These are phyloP conservation scores for Fusarium falciforme DNA, from an alignment of 2,329 filamentous ascomycete genomes.

Conservation along the genomic window DNA sequence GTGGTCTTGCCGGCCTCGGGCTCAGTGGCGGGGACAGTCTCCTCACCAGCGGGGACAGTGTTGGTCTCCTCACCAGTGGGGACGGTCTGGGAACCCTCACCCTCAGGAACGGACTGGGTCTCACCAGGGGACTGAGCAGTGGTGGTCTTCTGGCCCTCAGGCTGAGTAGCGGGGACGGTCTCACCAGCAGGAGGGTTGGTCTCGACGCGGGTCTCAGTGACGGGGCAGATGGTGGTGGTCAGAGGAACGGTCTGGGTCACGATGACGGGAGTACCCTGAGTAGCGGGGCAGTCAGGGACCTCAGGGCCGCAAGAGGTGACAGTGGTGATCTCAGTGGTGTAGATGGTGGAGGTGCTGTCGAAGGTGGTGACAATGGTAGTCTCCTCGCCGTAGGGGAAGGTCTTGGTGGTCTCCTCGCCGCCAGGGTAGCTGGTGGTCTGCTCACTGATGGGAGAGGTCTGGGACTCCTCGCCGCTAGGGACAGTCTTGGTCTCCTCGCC, in stretches of 20 bases:
- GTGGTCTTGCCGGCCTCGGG: constrained; percentile 29
- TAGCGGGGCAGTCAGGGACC: constrained; percentile 63
- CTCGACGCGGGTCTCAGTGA: constrained; percentile 60
- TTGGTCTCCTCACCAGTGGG: constrained; percentile 19
- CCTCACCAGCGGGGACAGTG: constrained; percentile 16
- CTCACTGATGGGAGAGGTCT: constrained; percentile 1
- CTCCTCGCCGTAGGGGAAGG: constrained; percentile 24
- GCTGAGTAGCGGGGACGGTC: constrained; percentile 31
- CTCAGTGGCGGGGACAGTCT: constrained; percentile 6
- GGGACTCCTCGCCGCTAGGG: neutral
- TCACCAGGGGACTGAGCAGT: constrained; percentile 25
- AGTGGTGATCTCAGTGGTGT: constrained; percentile 61
- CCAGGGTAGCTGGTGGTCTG: constrained; percentile 20
- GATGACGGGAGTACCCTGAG: constrained; percentile 56
- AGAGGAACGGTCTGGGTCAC: constrained; percentile 66
- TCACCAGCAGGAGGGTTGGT: constrained; percentile 18
- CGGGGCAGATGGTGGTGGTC: constrained; percentile 71
- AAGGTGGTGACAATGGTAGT: constrained; percentile 50
- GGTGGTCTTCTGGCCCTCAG: constrained; percentile 31
- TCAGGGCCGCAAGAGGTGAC: constrained; percentile 61
- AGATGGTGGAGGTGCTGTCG: constrained; percentile 62
- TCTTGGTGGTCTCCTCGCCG: constrained; percentile 22
- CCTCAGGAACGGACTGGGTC: constrained; percentile 42
- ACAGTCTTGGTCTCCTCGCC: constrained; percentile 22
- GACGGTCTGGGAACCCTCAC: constrained; percentile 26